Percentiles rank a stretch among this genome's conserved stretches.
Evolutionary conservation across 495 filamentous ascomycete species (phyloP).

Genomic region (Aeminium ludgeri): DNA sequence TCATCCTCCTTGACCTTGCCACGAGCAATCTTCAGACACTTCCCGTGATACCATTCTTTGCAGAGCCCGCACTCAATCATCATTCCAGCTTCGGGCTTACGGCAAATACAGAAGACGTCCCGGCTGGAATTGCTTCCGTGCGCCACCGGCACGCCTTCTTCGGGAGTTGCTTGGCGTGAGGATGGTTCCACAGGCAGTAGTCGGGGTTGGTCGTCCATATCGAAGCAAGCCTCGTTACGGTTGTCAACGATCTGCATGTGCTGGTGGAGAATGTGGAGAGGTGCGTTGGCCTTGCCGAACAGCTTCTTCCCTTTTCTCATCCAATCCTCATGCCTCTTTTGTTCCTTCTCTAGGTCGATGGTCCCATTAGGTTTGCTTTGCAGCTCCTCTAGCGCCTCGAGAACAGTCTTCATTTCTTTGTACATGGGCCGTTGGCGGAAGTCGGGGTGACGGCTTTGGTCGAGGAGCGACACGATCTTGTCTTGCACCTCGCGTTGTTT

Average conservation of each 20-base stretch:
- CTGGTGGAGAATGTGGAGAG: slow-evolving; percentile 77
- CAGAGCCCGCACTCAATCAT: slow-evolving; percentile 99
- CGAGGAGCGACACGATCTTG: slow-evolving; percentile 63
- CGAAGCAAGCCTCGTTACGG: slow-evolving; percentile 80
- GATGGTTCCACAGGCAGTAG: slow-evolving; percentile 81
- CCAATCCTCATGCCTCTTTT: slow-evolving; percentile 96
- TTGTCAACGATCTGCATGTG: slow-evolving; percentile 90
- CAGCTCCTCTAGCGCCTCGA: slow-evolving; percentile 69
- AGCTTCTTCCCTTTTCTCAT: slow-evolving; percentile 97
- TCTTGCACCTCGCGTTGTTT: slow-evolving; percentile 92
- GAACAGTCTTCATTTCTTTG: slow-evolving; percentile 72
- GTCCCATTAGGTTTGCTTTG: slow-evolving; percentile 85
- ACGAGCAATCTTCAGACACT: slow-evolving; percentile 93
- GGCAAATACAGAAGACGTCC: slow-evolving; percentile 96
- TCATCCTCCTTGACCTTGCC: slow-evolving; percentile 97
- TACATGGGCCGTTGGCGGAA: slow-evolving; percentile 73
- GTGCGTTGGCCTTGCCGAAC: slow-evolving; percentile 96
- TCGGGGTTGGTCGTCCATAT: slow-evolving; percentile 74
- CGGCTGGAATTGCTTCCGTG: slow-evolving; percentile 37
- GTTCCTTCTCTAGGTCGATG: slow-evolving; percentile 83
- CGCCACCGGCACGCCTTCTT: slow-evolving; percentile 31
- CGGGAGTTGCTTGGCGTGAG: slow-evolving; percentile 69
- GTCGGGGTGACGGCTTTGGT: slow-evolving; percentile 57
- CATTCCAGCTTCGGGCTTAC: slow-evolving; percentile 83
- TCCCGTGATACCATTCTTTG: slow-evolving; percentile 98